These are phyloP conservation scores for Cercospora zeina DNA, from an alignment of 2,329 filamentous ascomycete genomes.

Conservation along the genomic window DNA sequence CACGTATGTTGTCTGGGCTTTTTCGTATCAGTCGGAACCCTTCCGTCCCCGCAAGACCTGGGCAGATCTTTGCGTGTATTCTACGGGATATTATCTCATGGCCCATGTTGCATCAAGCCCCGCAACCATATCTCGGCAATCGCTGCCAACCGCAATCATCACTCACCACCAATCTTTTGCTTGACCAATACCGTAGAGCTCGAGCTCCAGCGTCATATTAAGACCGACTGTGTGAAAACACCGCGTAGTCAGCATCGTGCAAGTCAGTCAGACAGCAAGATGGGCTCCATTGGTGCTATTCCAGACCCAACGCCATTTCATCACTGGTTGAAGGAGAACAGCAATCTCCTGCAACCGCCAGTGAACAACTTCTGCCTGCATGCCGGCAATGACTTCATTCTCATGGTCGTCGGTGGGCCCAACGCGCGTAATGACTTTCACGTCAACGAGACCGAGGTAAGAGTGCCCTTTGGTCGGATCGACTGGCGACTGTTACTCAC, in stretches of 20 bases:
- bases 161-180: neutral
- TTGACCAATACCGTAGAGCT: neutral
- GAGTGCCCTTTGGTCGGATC: neutral
- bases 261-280: constrained; percentile 2
- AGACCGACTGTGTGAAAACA: neutral
- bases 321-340: constrained; percentile 74
- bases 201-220: neutral
- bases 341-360: constrained; percentile 85
- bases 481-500: neutral
- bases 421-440: constrained; percentile 97
- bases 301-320: constrained; percentile 20
- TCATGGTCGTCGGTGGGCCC: constrained; percentile 94
- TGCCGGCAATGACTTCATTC: constrained; percentile 78
- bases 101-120: neutral
- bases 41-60: neutral
- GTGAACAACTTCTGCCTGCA: constrained; percentile 98
- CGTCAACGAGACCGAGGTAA: constrained; percentile 73
- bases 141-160: neutral
- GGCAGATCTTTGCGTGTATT: neutral
- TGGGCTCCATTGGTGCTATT: constrained; percentile 12
- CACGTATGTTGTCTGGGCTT: neutral
- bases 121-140: neutral
- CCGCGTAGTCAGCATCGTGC: neutral
- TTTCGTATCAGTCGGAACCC: neutral
- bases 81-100: neutral